A percentile compares a stretch with the other conserved stretches of the same genome.
Evolutionary conservation across 306 rosid genomes (phyloP).

Genomic region (Malus fusca): DNA sequence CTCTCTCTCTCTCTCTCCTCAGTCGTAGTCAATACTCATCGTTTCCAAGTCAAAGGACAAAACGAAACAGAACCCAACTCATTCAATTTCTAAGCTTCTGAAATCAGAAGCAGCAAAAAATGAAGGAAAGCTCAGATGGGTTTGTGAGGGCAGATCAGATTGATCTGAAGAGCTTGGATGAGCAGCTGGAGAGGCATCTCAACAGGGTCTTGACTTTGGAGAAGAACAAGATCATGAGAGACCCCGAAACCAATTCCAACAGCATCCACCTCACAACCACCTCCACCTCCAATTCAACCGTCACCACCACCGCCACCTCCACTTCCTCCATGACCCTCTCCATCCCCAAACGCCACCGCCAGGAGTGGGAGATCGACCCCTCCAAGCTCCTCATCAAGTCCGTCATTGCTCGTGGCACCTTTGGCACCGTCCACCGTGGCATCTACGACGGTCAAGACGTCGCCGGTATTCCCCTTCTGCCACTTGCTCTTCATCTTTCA

Average conservation of each 20-base stretch:
- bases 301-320: background rate
- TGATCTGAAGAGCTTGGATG: constrained; percentile 97
- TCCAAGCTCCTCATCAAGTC: constrained; percentile 68
- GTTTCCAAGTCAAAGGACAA: background rate
- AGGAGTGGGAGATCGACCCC: constrained; percentile 96
- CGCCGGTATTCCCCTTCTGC: constrained; percentile 51
- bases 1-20: background rate
- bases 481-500: background rate
- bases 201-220: constrained; percentile 69
- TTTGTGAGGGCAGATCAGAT: constrained; percentile 97
- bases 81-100: background rate
- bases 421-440: constrained; percentile 91
- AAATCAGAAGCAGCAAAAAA: constrained; percentile 1
- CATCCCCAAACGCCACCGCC: constrained; percentile 43
- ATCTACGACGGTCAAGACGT: constrained; percentile 80
- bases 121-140: constrained; percentile 83
- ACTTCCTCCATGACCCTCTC: constrained; percentile 10
- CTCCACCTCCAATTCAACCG: background rate
- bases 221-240: constrained; percentile 46
- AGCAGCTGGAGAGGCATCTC: constrained; percentile 85
- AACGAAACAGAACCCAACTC: background rate
- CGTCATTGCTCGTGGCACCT: constrained; percentile 89
- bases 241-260: constrained; percentile 27
- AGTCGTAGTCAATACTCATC: background rate
- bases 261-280: constrained; percentile 1